Conservation (phyloP, 495 filamentous ascomycete genomes). For the Annulohypoxylon bovei region DNA sequence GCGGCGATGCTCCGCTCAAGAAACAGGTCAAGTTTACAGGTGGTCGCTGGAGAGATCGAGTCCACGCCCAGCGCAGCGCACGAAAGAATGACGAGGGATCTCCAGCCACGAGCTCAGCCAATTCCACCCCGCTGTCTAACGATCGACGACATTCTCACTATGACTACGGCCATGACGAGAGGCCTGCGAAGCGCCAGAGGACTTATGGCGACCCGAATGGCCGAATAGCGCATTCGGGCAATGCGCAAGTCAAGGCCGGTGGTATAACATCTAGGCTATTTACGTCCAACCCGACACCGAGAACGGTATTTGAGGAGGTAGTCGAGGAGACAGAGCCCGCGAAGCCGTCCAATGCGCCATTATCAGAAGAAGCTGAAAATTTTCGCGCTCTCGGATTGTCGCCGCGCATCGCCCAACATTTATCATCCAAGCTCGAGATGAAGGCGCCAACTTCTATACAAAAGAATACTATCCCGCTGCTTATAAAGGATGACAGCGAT, state of each 20-base stretch:
- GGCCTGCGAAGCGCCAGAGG: constrained; percentile 56
- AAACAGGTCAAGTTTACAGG: constrained; percentile 79
- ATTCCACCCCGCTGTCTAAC: constrained; percentile 42
- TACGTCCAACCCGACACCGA: constrained; percentile 80
- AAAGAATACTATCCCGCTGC: constrained; percentile 79
- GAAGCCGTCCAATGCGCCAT: constrained; percentile 92
- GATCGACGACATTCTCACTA: constrained; percentile 39
- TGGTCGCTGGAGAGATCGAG: constrained; percentile 88
- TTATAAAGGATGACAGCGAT: constrained; percentile 85
- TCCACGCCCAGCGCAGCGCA: constrained; percentile 78
- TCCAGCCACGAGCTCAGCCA: constrained; percentile 34
- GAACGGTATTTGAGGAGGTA: constrained; percentile 61
- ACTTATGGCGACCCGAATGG: constrained; percentile 39
- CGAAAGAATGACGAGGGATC: constrained; percentile 58
- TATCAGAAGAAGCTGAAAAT: constrained; percentile 81
- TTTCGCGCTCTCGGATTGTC: constrained; percentile 87
- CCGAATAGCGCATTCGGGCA: constrained; percentile 32
- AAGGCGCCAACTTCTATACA: constrained; percentile 95
- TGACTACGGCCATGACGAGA: constrained; percentile 32
- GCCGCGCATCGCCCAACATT: constrained; percentile 76
- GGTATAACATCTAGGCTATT: constrained; percentile 88
- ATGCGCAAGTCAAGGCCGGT: constrained; percentile 49
- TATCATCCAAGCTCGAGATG: constrained; percentile 85
- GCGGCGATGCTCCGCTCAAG: constrained; percentile 68
- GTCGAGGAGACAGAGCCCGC: constrained; percentile 61